Percentiles rank a stretch among this genome's conserved stretches.
These are phyloP conservation scores for Saitozyma podzolica DNA, from an alignment of 768 basidiomycete species.

Conservation along the genomic window DNA sequence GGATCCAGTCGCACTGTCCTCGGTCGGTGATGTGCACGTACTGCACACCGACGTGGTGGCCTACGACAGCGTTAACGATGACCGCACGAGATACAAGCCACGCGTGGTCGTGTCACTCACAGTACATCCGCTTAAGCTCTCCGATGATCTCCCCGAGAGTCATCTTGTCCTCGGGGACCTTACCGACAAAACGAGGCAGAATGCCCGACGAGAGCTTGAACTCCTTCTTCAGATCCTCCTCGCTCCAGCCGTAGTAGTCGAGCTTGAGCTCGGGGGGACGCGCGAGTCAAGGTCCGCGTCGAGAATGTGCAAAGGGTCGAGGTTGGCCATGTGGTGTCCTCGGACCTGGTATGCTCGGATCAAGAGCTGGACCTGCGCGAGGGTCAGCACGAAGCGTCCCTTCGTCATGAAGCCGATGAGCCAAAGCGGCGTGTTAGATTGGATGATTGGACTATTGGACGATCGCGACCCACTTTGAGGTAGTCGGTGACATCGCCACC, in stretches of 20 bases:
- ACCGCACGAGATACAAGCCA: not conserved
- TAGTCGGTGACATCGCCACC: conserved; percentile 83
- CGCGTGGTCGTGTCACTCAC: conserved; percentile 57
- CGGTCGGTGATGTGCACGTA: conserved; percentile 88
- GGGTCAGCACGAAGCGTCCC: not conserved
- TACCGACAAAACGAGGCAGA: conserved; percentile 87
- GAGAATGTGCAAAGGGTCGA: conserved; percentile 92
- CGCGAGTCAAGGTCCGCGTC: conserved; percentile 79
- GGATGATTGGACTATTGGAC: not conserved
- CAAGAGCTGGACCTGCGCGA: conserved; percentile 82
- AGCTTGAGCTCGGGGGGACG: conserved; percentile 88
- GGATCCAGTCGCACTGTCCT: conserved; percentile 99
- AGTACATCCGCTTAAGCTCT: conserved; percentile 87
- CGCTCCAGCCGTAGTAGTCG: conserved; percentile 91
- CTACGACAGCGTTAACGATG: conserved; percentile 55
- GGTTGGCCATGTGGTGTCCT: conserved; percentile 91
- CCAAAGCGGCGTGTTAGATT: not conserved
- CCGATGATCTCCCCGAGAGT: conserved; percentile 87
- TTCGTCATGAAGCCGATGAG: too few species aligned
- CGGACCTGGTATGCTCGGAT: conserved; percentile 99
- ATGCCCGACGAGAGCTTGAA: conserved; percentile 95
- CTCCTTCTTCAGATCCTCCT: conserved; percentile 89
- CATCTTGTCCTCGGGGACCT: conserved; percentile 77
- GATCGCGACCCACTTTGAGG: conserved; percentile 67
- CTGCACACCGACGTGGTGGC: conserved; percentile 51